Evolutionary conservation across 306 rosid genomes (phyloP), one percentile per base, ranked within the genome.

Genomic region (Trifolium subterraneum): DNA sequence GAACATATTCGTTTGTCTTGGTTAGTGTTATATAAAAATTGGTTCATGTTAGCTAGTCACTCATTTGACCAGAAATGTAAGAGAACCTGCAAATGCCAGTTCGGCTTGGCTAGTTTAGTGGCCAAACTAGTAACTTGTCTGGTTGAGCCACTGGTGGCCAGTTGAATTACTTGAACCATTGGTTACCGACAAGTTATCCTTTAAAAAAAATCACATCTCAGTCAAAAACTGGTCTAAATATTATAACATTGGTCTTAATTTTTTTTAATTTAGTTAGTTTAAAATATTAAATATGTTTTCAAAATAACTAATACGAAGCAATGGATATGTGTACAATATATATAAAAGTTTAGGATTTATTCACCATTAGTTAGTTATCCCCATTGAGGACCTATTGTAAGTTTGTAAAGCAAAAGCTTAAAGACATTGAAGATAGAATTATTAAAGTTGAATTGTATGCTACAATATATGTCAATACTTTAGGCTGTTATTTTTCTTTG

Each of bases 401-500:
- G 15, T 42, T 38, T 64, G 50, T 11, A 64, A 64, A 20, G 52
- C 33, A 41, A 64, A 39, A 64, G 22, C 31, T 39, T 64, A 11
- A 18, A 64, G 70, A 12, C 6, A 10, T 20, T 38, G 18, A 16
- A 36, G 70, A 39, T 63, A 19, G 48, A 39, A 22, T 64, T 20
- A 11, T 64, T 41, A 6, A 39, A 19, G 31, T 20, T 64, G 35
- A 64, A 39, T 38, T 64, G 16, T 36, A 31, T 64, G 20, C 13
- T 8, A 18, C 5, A 10, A 10, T 13, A 2, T 48, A 33, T 50
- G 76, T 68, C 52, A 10, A 41, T 54, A 41, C 79, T 61, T 54
- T 64, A 33, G 33, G 64, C 69, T 62, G 75, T 35, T 80, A 13
- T 70, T 13, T 14, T 52, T 41, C 14, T 62, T 14, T 47, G 29